Evolutionary conservation across 768 basidiomycete species (phyloP).

Genomic region (Scleroderma bovista): DNA sequence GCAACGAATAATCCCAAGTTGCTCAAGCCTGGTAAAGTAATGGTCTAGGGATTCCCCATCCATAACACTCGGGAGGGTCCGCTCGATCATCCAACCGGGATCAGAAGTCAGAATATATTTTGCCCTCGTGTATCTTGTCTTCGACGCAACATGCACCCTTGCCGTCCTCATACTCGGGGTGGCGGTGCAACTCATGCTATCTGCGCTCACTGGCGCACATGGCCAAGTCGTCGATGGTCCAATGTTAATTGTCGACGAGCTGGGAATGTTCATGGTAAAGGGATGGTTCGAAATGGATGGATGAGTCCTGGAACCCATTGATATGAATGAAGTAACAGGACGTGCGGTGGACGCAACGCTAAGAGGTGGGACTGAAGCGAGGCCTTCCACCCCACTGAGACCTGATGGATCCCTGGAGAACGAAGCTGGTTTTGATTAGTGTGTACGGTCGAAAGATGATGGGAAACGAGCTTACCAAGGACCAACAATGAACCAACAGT

Average conservation of each 20-base stretch:
- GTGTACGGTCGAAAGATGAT: not conserved
- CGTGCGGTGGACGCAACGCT: not conserved
- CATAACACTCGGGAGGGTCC: not conserved
- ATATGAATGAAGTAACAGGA: not conserved
- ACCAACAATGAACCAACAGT: constrained; percentile 38
- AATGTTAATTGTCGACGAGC: not conserved
- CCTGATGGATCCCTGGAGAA: constrained; percentile 1
- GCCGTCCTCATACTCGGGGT: not conserved
- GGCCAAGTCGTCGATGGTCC: not conserved
- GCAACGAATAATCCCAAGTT: constrained; percentile 17
- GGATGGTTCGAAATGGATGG: not conserved
- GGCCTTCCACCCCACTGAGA: not conserved
- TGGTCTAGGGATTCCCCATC: not conserved
- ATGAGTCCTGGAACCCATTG: not conserved
- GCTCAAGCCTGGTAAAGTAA: not conserved
- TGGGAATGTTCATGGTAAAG: not conserved
- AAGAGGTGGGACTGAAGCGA: not conserved
- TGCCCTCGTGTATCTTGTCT: not conserved
- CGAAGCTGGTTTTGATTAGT: not conserved
- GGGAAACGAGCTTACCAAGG: constrained; percentile 28
- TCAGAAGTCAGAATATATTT: not conserved
- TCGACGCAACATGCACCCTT: constrained; percentile 1
- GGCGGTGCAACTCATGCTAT: not conserved
- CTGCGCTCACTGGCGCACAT: not conserved
- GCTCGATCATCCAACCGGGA: not conserved